Evolutionary conservation across 345 rosid species (phyloP).

Genomic region (Euphorbia lathyris): DNA sequence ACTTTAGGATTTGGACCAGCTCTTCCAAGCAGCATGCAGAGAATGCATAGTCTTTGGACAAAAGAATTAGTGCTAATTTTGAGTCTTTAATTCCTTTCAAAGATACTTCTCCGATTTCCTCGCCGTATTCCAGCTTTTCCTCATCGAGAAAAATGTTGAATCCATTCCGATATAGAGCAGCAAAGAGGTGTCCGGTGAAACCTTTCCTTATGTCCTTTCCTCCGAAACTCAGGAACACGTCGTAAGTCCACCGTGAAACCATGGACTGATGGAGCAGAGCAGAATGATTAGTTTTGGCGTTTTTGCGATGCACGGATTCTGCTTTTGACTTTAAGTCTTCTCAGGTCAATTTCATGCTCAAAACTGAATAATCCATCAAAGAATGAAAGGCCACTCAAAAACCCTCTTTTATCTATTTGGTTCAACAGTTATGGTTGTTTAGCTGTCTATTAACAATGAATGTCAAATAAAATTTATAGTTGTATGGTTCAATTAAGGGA

Average conservation of each 20-base stretch:
- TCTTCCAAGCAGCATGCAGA: constrained; percentile 10
- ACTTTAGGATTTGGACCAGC: constrained; percentile 5
- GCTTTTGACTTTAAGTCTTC: too few species aligned
- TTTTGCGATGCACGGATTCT: not conserved
- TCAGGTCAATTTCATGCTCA: too few species aligned
- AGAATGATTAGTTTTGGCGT: not conserved
- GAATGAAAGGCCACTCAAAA: too few species aligned
- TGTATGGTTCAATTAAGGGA: too few species aligned
- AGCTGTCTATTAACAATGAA: too few species aligned
- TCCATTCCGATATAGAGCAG: not conserved
- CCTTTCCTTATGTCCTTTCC: constrained; percentile 8
- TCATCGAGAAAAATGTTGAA: constrained; percentile 7
- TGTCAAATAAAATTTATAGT: too few species aligned
- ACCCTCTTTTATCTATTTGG: too few species aligned
- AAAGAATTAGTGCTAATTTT: not conserved
- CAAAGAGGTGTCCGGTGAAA: too few species aligned
- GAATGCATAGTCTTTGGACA: constrained; percentile 11
- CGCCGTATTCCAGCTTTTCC: not conserved
- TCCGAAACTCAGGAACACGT: constrained; percentile 15
- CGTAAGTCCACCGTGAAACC: constrained; percentile 5
- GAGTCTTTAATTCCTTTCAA: constrained; percentile 4
- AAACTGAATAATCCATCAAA: too few species aligned
- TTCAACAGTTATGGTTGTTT: too few species aligned
- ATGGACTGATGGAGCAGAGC: not conserved
- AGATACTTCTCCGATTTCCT: not conserved